Base-by-base conservation (phyloP, 1,284 basidiomycete genomes). In the Austropuccinia psidii region DNA sequence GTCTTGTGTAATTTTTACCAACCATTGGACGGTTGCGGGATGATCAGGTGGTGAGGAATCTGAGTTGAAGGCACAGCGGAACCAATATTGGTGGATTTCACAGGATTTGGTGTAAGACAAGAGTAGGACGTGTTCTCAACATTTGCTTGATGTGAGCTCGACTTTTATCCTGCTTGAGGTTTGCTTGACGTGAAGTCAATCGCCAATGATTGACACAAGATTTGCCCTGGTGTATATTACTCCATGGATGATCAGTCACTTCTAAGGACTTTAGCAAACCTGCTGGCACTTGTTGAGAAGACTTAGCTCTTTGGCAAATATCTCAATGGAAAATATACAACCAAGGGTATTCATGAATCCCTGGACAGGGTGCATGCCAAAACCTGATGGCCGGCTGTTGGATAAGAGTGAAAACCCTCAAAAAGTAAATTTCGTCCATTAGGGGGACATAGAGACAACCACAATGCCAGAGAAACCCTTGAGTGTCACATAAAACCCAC, bases 171-270 rank as follows among this genome's bases (percentile, higher is more conserved):
- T n/a, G n/a, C n/a, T n/a, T n/a, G n/a, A n/a, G n/a, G n/a, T n/a
- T n/a, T n/a, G n/a, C n/a, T n/a, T n/a, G n/a, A n/a, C n/a, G n/a
- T n/a, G n/a, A n/a, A n/a, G n/a, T n/a, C n/a, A n/a, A n/a, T n/a
- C n/a, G n/a, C n/a, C n/a, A n/a, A n/a, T n/a, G n/a, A n/a, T n/a
- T n/a, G n/a, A n/a, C n/a, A n/a, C n/a, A n/a, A n/a, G n/a, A n/a
- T n/a, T n/a, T n/a, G n/a, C n/a, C n/a, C n/a, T n/a, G n/a, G n/a
- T n/a, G n/a, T n/a, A 73, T 73, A 1, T 21, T 43, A 21, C 29
- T 73, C 69, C 69, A 73, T 21, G 69, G 58, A 4, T 35, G 8
- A 21, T 43, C 33, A 11, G 57, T 43, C 3, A 61, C 31, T 4
- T 2, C 0, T 13, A 58, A 37, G 21, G 54, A 19, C 2, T 57